Evolutionary conservation across 108 stramenopile genomes (phyloP), one percentile per base, ranked within the genome.

Genomic region (Hondaea fermentalgiana): DNA sequence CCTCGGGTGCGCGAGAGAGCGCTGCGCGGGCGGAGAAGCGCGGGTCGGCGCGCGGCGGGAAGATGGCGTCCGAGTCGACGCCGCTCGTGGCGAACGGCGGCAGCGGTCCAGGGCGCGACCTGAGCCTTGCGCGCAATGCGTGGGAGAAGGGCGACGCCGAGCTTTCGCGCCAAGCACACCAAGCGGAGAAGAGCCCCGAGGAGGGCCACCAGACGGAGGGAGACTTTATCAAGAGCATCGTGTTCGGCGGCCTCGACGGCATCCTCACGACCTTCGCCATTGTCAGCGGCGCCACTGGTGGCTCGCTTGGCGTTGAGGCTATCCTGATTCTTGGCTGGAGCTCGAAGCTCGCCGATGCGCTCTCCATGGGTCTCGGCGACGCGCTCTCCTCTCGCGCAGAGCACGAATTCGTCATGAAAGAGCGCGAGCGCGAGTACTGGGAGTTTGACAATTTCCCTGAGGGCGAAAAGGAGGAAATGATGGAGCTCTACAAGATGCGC

Each of bases 171-270:
- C 44, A 53, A 45, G 76, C 76, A 6, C 76, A 83, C 76, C 45
- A 83, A 17, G 4, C 45, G 64, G 64, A 28, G 25, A 28, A 69
- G 64, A 16, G 42, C 64, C 64, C 25, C 64, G 76, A 83, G 76
- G 76, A 83, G n/a, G 76, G 76, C 49, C 76, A 83, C 76, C 76
- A 83, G 51, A 28, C n/a, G 49, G 87, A 57, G 42, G 58, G 58
- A 5, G 58, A 59, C 44, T 88, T 57, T 44, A 60, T 88, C 25
- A 60, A 88, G 59, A 44, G 19, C 29, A 28, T 88, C 19, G 59
- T 99, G 59, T 99, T 99, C 91, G 99, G 99, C 55, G 99, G 99
- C 47, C 94, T 98, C 51, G 99, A 99, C 90, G 99, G 99, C 3
- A 97, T 99, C 88, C 92, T 99, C 60, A 98, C 99, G 23, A 96